phyloP scores from a whole-genome alignment of 257 asterid genomes.

The Solanum habrochaites region DNA sequence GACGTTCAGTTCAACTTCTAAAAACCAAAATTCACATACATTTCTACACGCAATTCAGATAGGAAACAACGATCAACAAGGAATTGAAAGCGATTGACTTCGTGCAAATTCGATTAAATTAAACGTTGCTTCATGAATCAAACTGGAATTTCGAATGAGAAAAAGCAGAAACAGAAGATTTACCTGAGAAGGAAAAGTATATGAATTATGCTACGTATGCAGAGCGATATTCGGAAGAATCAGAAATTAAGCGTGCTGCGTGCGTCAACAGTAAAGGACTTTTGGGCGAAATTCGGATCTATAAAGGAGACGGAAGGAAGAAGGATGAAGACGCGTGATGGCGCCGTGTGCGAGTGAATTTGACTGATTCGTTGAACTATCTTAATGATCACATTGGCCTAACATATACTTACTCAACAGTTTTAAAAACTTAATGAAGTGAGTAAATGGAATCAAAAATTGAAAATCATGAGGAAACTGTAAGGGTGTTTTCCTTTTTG shows the following conservation, averaged over 20 bases:
- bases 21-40: background rate
- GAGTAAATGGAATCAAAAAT: background rate
- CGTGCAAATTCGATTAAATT: background rate
- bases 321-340: background rate
- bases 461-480: background rate
- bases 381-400: background rate
- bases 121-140: background rate
- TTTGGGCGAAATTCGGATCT: background rate
- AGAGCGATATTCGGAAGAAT: background rate
- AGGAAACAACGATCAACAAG: background rate
- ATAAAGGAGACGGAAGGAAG: background rate
- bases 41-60: background rate
- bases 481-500: background rate
- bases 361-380: background rate
- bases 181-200: background rate
- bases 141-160: background rate
- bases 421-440: background rate
- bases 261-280: background rate
- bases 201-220: background rate
- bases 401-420: background rate
- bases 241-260: background rate
- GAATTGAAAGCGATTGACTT: background rate
- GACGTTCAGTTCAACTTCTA: background rate
- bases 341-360: background rate
- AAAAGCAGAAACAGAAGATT: background rate